These are phyloP conservation scores for Labyrinthula sp. DNA, from an alignment of 352 stramenopile genomes.

Conservation along the genomic window DNA sequence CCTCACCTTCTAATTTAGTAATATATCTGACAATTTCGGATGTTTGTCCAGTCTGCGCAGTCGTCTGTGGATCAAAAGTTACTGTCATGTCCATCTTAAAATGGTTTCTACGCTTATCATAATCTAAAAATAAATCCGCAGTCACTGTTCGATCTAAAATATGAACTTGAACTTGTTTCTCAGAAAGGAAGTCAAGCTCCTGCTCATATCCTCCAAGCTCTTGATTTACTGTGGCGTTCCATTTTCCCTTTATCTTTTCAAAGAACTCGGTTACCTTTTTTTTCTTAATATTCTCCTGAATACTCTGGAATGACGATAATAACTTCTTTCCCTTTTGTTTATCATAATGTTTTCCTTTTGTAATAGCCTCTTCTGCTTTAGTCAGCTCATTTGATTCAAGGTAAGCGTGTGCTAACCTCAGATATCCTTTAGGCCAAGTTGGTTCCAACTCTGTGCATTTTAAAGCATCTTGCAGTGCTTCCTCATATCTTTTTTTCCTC, in stretches of 20 bases:
- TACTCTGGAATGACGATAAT: too few species aligned
- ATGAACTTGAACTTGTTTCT: conserved; percentile 12
- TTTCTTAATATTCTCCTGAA: conserved; percentile 17
- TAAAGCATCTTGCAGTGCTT: conserved; percentile 51
- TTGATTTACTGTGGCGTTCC: conserved; percentile 13
- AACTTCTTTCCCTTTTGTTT: too few species aligned
- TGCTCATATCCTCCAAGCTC: conserved; percentile 26
- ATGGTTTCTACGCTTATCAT: too few species aligned
- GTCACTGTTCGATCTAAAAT: conserved; percentile 18
- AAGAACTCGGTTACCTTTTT: conserved; percentile 25
- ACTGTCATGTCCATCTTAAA: too few species aligned
- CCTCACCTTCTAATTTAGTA: conserved; percentile 16
- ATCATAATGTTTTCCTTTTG: too few species aligned
- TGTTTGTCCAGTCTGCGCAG: not conserved
- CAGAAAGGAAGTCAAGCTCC: conserved; percentile 21
- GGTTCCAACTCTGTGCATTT: conserved; percentile 49
- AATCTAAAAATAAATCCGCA: conserved; percentile 8
- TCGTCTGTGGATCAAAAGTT: not conserved
- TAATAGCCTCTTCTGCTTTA: conserved; percentile 30
- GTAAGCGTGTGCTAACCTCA: conserved; percentile 50
- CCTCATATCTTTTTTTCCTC: conserved; percentile 15
- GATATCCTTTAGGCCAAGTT: conserved; percentile 60
- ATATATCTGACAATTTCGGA: conserved; percentile 24
- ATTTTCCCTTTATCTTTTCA: conserved; percentile 20
- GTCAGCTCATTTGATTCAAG: conserved; percentile 36